phyloP scores from a whole-genome alignment of 495 filamentous ascomycete species.

The Daldinia vernicosa region DNA sequence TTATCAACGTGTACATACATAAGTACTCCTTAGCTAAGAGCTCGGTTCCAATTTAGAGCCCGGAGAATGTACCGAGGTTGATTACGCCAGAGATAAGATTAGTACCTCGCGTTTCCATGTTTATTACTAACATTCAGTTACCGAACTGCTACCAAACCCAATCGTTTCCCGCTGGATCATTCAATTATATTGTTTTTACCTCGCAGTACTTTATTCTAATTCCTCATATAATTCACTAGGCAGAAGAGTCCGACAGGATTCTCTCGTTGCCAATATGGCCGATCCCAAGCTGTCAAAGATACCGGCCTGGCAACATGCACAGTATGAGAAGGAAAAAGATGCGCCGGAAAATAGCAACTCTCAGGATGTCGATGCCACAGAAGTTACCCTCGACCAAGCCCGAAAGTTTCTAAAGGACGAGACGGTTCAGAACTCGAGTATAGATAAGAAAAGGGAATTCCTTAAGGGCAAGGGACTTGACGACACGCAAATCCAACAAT shows the following conservation, averaged over 20 bases:
- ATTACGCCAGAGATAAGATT: constrained; percentile 23
- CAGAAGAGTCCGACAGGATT: background rate
- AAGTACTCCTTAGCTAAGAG: background rate
- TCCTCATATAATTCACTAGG: background rate
- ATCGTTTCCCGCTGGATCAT: background rate
- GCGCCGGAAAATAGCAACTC: constrained; percentile 10
- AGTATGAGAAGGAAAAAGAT: constrained; percentile 19
- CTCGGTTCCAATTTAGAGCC: background rate
- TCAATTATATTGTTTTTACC: constrained; percentile 9
- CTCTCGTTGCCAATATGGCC: constrained; percentile 21
- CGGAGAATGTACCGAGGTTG: constrained; percentile 24
- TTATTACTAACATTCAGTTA: constrained; percentile 2
- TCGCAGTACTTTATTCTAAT: no score
- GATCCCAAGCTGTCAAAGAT: constrained; percentile 32
- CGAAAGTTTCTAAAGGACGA: constrained; percentile 82
- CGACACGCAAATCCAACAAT: constrained; percentile 69
- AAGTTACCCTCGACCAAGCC: constrained; percentile 71
- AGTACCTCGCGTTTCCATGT: constrained; percentile 8
- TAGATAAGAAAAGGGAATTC: constrained; percentile 79
- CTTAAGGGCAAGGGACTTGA: constrained; percentile 81
- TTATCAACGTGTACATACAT: constrained; percentile 2
- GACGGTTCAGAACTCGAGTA: constrained; percentile 72
- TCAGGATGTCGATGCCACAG: constrained; percentile 36
- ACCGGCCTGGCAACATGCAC: constrained; percentile 39
- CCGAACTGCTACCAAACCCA: background rate